Conservation (phyloP, 768 basidiomycete species). For the Rhizopogon rudus region DNA sequence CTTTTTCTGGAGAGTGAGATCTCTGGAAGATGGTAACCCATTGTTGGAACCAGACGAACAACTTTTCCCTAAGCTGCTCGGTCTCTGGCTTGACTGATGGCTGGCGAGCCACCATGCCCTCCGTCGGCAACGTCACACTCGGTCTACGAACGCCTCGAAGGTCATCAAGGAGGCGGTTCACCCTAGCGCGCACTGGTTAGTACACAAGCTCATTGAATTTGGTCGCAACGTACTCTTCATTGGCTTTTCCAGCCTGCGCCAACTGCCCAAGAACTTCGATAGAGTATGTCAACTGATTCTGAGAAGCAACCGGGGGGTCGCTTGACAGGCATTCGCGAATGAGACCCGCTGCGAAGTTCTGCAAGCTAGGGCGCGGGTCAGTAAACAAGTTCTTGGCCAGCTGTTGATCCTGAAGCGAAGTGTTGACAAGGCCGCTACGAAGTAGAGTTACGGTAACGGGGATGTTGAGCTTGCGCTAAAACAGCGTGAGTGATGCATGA, state of each 20-base stretch:
- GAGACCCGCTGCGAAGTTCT: conserved; percentile 78
- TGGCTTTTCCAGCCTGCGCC: conserved; percentile 68
- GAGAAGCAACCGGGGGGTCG: conserved; percentile 76
- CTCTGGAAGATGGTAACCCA: conserved; percentile 96
- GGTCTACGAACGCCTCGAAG: conserved; percentile 57
- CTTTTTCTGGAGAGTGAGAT: conserved; percentile 87
- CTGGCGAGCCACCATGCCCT: conserved; percentile 34
- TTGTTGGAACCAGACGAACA: conserved; percentile 83
- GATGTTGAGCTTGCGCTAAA: conserved; percentile 92
- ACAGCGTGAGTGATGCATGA: conserved; percentile 2
- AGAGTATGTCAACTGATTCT: conserved; percentile 72
- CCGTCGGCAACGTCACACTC: conserved; percentile 33
- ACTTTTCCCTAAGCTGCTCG: conserved; percentile 69
- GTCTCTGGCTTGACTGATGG: conserved; percentile 62
- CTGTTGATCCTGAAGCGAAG: conserved; percentile 80
- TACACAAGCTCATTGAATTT: background rate
- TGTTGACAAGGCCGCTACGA: conserved; percentile 74
- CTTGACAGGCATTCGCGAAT: conserved; percentile 82
- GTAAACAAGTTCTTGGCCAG: conserved; percentile 80
- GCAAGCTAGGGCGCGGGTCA: conserved; percentile 70
- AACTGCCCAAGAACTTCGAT: conserved; percentile 80
- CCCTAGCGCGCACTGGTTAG: conserved; percentile 36
- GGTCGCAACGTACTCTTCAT: conserved; percentile 65
- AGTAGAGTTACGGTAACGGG: conserved; percentile 89
- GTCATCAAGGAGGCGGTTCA: conserved; percentile 73